phyloP scores from a whole-genome alignment of 1,284 basidiomycete species.

The Boletus semigastroideus region DNA sequence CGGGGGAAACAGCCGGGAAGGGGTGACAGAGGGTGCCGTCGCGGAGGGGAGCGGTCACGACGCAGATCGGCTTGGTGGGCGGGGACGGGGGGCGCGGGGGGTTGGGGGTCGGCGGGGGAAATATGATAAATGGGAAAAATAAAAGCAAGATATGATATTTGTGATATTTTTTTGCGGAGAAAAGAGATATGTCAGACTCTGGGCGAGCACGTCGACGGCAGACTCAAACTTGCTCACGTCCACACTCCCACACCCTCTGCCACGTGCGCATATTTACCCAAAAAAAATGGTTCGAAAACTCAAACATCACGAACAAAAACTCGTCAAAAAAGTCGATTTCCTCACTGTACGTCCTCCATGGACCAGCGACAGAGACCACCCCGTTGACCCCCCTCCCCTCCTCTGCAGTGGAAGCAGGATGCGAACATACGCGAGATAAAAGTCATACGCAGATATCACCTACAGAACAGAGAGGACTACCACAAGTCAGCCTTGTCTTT shows the following conservation, averaged over 20 bases:
- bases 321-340: conserved; percentile 95
- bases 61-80: conserved; percentile 17
- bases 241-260: conserved; percentile 32
- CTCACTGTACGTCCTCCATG: conserved; percentile 75
- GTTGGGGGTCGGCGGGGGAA: conserved; percentile 22
- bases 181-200: conserved; percentile 30
- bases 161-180: conserved; percentile 28
- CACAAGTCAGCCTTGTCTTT: conserved; percentile 63
- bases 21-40: conserved; percentile 5
- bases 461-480: conserved; percentile 94
- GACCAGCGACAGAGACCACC: background rate
- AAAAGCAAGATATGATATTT: conserved; percentile 32
- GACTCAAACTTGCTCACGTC: conserved; percentile 26
- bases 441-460: conserved; percentile 94
- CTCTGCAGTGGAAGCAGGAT: conserved; percentile 92
- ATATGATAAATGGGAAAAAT: conserved; percentile 24
- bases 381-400: background rate
- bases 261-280: conserved; percentile 23
- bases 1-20: conserved; percentile 3
- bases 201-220: conserved; percentile 33
- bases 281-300: conserved; percentile 79
- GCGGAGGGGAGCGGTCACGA: conserved; percentile 17
- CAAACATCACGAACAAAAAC: conserved; percentile 92
- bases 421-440: conserved; percentile 89
- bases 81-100: background rate